Base-by-base conservation (phyloP, 495 filamentous ascomycete genomes). In the Penicillium mononematosum region DNA sequence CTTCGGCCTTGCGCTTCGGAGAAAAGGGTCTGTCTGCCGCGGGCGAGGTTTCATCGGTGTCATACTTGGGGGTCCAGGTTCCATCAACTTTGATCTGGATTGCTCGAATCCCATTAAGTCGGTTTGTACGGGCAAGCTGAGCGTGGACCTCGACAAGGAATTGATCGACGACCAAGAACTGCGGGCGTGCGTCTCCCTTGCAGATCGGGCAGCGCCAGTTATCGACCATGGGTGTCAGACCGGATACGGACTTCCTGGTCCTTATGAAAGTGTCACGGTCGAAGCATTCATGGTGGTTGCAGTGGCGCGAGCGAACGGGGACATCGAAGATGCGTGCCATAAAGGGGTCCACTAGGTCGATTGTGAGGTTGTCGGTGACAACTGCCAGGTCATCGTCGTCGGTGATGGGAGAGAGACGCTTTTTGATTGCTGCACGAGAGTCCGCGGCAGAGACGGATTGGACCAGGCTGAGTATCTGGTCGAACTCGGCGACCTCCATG, bases 141-240 rank as follows among this genome's bases (percentile, higher is more conserved):
- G 62, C 55, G 38, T 73, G 81, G 1, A 96, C 81, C 4, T 79
- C 72, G 22, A 75, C 67, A 41, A 96, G 75, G 63, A 90, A 96
- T 5, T 76, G 78, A 66, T 96, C 92, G 11, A 90, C 72, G 19
- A 83, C 60, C 11, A 96, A 75, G 41, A 67, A 80, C 25, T 82
- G 78, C 0, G 92, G 92, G 9, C 91, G 80, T 8, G 88, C 89
- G 65, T 95, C 91, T 31, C 62, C 65, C 32, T 79, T 75, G 70
- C 92, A 96, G 50, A 94, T 81, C 0, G 92, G 92, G 63, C 92
- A 97, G 41, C 75, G 81, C 89, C 92, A 95, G 51, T 84, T 81
- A 49, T 94, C 89, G n/a, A 83, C 78, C 54, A 82, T 75, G 34
- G 80, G 80, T 0, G 83, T 81, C 80, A 76, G 36, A 63, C 80